A percentile compares a stretch with the other conserved stretches of the same genome.
phyloP scores from a whole-genome alignment of 2,329 filamentous ascomycete species.

The Helotiales sp. region DNA sequence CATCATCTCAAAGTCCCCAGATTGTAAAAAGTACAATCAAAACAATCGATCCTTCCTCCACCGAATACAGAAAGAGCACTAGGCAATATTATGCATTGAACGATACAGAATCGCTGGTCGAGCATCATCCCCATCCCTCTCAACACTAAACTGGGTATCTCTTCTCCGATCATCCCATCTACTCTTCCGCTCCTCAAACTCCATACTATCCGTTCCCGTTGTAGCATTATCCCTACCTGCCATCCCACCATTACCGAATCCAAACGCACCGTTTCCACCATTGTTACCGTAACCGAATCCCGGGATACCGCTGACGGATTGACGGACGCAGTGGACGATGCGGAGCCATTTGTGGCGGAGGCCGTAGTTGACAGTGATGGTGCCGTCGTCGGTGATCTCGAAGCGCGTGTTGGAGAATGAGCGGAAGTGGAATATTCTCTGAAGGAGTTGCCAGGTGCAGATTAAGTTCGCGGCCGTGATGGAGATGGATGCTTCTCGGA shows the following conservation, averaged over 20 bases:
- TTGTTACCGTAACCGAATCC: not conserved
- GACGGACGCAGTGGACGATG: not conserved
- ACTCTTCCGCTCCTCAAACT: not conserved
- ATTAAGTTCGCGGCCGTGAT: slow-evolving; percentile 58
- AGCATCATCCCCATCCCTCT: slow-evolving; percentile 9
- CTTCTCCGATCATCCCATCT: not conserved
- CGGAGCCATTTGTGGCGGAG: not conserved
- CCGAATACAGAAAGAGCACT: too few relatives aligned
- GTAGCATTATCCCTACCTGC: not conserved
- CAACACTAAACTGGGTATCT: slow-evolving; percentile 2
- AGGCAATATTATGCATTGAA: slow-evolving; percentile 9
- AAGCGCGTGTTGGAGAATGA: slow-evolving; percentile 28
- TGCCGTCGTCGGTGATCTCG: slow-evolving; percentile 17
- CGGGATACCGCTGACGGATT: not conserved
- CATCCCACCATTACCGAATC: not conserved
- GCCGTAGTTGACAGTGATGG: not conserved
- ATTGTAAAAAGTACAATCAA: too few relatives aligned
- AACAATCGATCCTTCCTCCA: too few relatives aligned
- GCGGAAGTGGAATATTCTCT: slow-evolving; percentile 33
- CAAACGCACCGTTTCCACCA: not conserved
- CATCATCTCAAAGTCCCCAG: too few relatives aligned
- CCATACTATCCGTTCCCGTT: not conserved
- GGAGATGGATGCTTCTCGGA: slow-evolving; percentile 55
- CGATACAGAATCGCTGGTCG: slow-evolving; percentile 6
- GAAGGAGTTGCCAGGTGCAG: slow-evolving; percentile 50